Percentiles rank a stretch among this genome's conserved stretches.
Conservation (phyloP, 257 asterid genomes). For the Primulina eburnea region DNA sequence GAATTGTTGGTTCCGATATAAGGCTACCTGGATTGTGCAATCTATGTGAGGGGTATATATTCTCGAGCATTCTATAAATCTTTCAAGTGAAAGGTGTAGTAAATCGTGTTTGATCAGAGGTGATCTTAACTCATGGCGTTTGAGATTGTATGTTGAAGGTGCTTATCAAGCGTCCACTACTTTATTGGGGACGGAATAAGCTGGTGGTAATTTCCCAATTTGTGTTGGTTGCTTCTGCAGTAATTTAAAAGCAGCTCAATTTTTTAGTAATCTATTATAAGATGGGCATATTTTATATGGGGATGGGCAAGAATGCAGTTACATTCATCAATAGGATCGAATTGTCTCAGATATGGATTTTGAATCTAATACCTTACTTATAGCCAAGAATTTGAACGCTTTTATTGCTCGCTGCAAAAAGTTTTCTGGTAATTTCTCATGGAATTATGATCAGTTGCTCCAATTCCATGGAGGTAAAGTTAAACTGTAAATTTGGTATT, state of each 20-base stretch:
- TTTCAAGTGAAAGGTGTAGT: too few species aligned
- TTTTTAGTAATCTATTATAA: background rate
- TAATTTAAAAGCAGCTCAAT: background rate
- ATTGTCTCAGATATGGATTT: background rate
- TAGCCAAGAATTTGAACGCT: background rate
- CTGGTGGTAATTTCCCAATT: background rate
- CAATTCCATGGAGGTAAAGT: background rate
- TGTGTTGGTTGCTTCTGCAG: background rate
- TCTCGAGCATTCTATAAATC: background rate
- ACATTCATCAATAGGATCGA: background rate
- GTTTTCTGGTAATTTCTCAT: background rate
- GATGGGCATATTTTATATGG: background rate
- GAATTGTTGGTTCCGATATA: constrained; percentile 14
- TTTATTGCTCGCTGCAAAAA: background rate
- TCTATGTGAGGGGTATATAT: background rate
- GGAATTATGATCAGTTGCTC: background rate
- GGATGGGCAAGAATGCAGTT: background rate
- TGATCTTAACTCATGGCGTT: background rate
- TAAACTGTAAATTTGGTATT: background rate
- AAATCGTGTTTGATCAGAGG: background rate
- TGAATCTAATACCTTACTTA: background rate
- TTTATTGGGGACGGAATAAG: background rate
- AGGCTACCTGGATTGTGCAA: background rate
- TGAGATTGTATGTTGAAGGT: background rate
- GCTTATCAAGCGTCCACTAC: background rate